Conservation (phyloP, 2,329 filamentous ascomycete genomes). For the Diaporthe ampelina region DNA sequence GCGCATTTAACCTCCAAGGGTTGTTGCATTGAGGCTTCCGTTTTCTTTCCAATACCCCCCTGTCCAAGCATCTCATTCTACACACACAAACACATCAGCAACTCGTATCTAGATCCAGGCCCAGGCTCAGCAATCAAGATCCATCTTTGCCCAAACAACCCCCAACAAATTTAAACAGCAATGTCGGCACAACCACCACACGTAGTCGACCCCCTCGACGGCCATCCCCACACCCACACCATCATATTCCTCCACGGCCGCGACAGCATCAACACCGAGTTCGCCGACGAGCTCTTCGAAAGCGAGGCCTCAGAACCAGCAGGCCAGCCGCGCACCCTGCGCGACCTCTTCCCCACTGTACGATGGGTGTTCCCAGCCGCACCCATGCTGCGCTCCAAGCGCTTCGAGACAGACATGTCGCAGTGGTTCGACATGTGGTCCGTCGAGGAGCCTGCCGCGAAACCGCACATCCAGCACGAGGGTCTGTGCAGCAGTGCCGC, state of each 20-base stretch:
- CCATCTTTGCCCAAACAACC: not conserved
- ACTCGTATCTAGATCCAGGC: no score
- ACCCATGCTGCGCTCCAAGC: constrained; percentile 38
- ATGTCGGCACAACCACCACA: not conserved
- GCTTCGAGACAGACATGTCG: constrained; percentile 44
- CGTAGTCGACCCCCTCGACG: not conserved
- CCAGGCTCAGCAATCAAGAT: no score
- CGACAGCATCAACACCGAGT: constrained; percentile 55
- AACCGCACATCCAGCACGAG: constrained; percentile 27
- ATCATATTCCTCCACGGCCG: constrained; percentile 62
- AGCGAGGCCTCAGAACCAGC: constrained; percentile 47
- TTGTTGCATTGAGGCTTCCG: no score
- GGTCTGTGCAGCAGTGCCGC: not conserved
- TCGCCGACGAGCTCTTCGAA: constrained; percentile 57
- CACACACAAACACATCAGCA: not conserved
- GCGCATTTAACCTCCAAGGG: no score
- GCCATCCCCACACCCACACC: constrained; percentile 56
- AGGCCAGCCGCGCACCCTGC: constrained; percentile 44
- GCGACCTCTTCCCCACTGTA: constrained; percentile 41
- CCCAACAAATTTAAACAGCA: not conserved
- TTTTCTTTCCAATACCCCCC: no score
- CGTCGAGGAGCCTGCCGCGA: constrained; percentile 60
- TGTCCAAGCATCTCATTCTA: not conserved
- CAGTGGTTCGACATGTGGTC: constrained; percentile 59
- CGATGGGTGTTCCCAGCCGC: constrained; percentile 51